These are phyloP conservation scores for Pythium coloratum DNA, from an alignment of 352 stramenopile species.

Conservation along the genomic window DNA sequence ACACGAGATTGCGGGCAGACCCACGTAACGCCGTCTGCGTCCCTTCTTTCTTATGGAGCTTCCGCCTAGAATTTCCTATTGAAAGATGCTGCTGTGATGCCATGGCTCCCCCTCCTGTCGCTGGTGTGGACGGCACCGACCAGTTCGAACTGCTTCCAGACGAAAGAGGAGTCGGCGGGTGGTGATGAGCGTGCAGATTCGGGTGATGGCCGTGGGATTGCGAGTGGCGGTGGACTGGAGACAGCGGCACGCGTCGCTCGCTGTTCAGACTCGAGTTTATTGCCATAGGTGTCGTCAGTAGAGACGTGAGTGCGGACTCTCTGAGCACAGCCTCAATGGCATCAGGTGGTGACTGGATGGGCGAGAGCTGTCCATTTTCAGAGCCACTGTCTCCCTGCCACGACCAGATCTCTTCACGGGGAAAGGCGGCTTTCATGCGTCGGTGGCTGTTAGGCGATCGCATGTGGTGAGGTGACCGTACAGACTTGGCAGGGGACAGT, in stretches of 20 bases:
- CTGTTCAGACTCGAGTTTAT: neutral
- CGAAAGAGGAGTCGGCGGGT: conserved; percentile 2
- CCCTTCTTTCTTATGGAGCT: conserved; percentile 27
- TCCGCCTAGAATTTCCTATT: conserved; percentile 19
- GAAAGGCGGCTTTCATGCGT: conserved; percentile 34
- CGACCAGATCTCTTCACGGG: conserved; percentile 57
- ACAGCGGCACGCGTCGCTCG: neutral
- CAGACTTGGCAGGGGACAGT: neutral
- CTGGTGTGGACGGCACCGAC: conserved; percentile 5
- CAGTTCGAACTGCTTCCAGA: neutral
- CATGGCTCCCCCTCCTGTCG: conserved; percentile 2
- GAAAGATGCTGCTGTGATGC: conserved; percentile 13
- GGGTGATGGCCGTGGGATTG: neutral
- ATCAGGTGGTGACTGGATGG: conserved; percentile 30
- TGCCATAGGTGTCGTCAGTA: conserved; percentile 4
- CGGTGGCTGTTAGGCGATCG: conserved; percentile 16
- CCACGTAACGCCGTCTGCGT: conserved; percentile 16
- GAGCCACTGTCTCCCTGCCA: conserved; percentile 34
- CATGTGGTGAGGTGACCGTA: neutral
- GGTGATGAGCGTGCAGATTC: conserved; percentile 3
- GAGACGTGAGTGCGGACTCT: conserved; percentile 37
- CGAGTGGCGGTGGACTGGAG: neutral
- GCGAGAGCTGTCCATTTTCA: neutral
- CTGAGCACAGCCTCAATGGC: conserved; percentile 58
- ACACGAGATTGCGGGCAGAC: conserved; percentile 28